Conservation (phyloP, 805 yeast species). For the Metschnikowia shivogae region DNA sequence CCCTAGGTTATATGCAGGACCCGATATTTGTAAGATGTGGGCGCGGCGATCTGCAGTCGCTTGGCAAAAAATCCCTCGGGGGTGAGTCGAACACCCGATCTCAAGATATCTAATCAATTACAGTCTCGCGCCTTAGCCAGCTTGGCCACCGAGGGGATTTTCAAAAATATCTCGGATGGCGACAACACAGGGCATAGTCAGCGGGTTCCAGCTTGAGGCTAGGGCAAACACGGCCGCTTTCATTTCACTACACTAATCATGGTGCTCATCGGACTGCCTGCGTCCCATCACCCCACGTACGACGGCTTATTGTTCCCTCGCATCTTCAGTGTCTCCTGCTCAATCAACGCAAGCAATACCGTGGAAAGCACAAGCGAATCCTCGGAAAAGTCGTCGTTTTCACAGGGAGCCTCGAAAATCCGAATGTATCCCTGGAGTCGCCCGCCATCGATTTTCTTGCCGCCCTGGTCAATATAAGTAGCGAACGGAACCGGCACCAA, state of each 20-base stretch:
- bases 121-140: conserved; percentile 52
- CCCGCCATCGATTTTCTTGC: conserved; percentile 19
- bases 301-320: conserved; percentile 29
- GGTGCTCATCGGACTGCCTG: too few relatives aligned
- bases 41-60: too few relatives aligned
- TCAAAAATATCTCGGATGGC: background rate
- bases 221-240: too few relatives aligned
- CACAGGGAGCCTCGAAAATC: conserved; percentile 13
- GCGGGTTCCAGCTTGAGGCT: too few relatives aligned
- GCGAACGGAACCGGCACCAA: conserved; percentile 28
- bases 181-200: too few relatives aligned
- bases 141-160: conserved; percentile 44
- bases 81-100: conserved; percentile 52
- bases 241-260: too few relatives aligned
- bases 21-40: too few relatives aligned
- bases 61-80: conserved; percentile 40
- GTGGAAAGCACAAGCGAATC: conserved; percentile 23
- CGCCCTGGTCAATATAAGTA: conserved; percentile 26
- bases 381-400: conserved; percentile 12
- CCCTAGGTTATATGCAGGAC: conserved; percentile 4
- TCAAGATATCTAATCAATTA: conserved; percentile 41
- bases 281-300: conserved; percentile 2
- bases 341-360: conserved; percentile 27
- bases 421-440: conserved; percentile 24
- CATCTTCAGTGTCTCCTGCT: conserved; percentile 32